Conservation (phyloP, 2,329 filamentous ascomycete genomes). For the Ilyonectria mors-panacis region DNA sequence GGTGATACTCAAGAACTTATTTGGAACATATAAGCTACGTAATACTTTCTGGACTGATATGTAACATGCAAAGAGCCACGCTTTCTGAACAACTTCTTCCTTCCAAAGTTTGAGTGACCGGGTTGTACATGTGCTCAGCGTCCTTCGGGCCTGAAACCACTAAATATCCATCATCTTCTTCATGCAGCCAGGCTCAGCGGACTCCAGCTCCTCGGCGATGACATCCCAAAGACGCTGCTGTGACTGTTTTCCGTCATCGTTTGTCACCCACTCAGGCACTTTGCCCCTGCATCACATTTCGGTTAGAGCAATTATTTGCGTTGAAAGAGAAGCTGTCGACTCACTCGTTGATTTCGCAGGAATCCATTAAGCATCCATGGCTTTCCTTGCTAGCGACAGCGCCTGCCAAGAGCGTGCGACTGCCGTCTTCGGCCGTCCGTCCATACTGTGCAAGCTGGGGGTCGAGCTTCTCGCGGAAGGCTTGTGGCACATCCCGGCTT, state of each 20-base stretch:
- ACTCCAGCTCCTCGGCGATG: constrained; percentile 48
- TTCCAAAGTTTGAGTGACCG: too few species aligned
- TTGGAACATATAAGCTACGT: too few species aligned
- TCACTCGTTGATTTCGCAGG: constrained; percentile 49
- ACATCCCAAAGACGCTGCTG: constrained; percentile 49
- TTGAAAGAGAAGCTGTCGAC: constrained; percentile 13
- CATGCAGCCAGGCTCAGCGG: constrained; percentile 48
- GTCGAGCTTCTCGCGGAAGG: background rate
- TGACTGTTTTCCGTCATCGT: constrained; percentile 34
- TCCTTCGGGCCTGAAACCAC: too few species aligned
- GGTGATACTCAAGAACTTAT: background rate
- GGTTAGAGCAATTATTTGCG: background rate
- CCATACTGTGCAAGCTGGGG: constrained; percentile 25
- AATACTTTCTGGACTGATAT: too few species aligned
- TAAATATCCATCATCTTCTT: constrained; percentile 1
- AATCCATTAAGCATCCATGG: constrained; percentile 46
- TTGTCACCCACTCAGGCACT: constrained; percentile 44
- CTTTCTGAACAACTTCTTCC: too few species aligned
- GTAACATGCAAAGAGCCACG: too few species aligned
- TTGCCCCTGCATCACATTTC: constrained; percentile 19
- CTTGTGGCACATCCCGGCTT: constrained; percentile 22
- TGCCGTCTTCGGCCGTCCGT: constrained; percentile 47
- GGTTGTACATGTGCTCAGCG: too few species aligned
- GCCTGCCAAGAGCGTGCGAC: constrained; percentile 48
- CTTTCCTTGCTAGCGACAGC: constrained; percentile 44